Base-by-base conservation (phyloP, 495 filamentous ascomycete species). In the Aspergillus sclerotioniger region DNA sequence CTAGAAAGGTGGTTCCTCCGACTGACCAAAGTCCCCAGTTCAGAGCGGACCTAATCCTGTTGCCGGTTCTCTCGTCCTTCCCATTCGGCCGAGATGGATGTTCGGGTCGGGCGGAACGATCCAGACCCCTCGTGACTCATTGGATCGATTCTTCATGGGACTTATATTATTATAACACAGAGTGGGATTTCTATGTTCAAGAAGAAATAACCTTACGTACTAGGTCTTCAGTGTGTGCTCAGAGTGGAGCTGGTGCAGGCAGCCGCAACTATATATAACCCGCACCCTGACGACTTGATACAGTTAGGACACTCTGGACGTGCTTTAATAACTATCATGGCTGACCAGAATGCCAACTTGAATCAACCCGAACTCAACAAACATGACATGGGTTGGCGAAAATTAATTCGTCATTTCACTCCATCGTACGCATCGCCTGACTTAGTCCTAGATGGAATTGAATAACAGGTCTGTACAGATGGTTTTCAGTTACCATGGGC, bases 401-500 rank as follows among this genome's bases (percentile, higher is more conserved):
- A 65, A 53, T 56, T 81, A 15, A 71, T 81, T 16, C 71, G 75
- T 10, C 78, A 82, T 57, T 81, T 82, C 53, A 80, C 76, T 0
- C 78, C 78, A 0, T 77, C 76, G 71, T 79, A 54, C 12, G 67
- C 64, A 3, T 6, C 12, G 1, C n/a, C 16, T 28, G 33, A 25
- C 12, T 1, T 21, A 6, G 54, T 19, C 21, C 28, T 29, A n/a
- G 20, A 32, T 13, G 33, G 17, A 20, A 46, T 20, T 19, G 13
- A 32, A 44, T 61, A 53, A 61, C 52, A 58, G 46, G 47, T 20
- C 13, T 12, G 17, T 8, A 35, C 35, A 78, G 72, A 59, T 78
- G 75, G 75, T 75, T 79, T 58, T 76, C 84, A 8, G 75, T 84
- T 35, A 87, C 67, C 15, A 88, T 89, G 84, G 82, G 85, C 31